These are phyloP conservation scores for Phytophthora sojae DNA, from an alignment of 352 stramenopile species.

Conservation along the genomic window DNA sequence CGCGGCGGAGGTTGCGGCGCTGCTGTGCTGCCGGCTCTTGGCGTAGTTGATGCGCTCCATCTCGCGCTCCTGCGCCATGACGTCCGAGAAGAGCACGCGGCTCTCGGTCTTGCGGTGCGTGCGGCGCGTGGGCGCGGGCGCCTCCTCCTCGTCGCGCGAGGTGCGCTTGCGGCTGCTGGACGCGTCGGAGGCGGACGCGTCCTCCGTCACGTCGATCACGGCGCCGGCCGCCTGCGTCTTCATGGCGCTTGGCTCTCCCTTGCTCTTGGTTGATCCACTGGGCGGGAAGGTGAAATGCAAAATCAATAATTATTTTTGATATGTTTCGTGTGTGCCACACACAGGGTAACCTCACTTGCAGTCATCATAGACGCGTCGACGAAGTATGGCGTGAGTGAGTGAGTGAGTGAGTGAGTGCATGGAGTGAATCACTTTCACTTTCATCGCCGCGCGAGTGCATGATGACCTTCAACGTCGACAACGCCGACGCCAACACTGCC, in stretches of 20 bases:
- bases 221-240: neutral
- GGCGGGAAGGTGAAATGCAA: too few species aligned
- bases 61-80: constrained; percentile 65
- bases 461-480: too few species aligned
- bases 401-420: too few species aligned
- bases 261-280: too few species aligned
- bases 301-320: too few species aligned
- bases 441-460: too few species aligned
- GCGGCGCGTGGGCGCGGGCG: constrained; percentile 16
- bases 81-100: constrained; percentile 54
- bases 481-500: too few species aligned
- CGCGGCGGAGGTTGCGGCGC: neutral
- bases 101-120: constrained; percentile 41
- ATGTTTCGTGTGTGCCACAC: too few species aligned
- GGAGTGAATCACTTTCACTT: too few species aligned
- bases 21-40: constrained; percentile 20
- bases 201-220: constrained; percentile 15
- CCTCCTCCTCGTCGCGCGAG: constrained; percentile 5
- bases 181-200: constrained; percentile 4
- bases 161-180: constrained; percentile 12
- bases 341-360: too few species aligned
- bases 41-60: constrained; percentile 53
- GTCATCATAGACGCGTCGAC: too few species aligned
- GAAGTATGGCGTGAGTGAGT: too few species aligned
- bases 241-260: neutral